Evolutionary conservation across 441 rosid species (phyloP).

Genomic region (Pelargonium citronellum): DNA sequence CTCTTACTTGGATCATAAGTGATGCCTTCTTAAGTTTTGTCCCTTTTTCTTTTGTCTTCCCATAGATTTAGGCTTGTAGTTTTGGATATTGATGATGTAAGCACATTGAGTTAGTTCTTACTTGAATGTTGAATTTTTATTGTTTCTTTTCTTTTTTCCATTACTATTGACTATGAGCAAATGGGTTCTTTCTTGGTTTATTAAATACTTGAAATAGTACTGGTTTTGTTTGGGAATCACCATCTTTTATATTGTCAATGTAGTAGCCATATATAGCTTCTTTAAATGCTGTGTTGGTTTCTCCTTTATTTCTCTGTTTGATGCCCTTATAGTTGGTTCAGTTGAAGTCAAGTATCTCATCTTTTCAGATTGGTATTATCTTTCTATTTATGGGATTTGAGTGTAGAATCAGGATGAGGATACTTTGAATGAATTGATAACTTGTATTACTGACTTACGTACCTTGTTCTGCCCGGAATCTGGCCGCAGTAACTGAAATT

Average conservation of each 20-base stretch:
- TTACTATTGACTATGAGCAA: background rate
- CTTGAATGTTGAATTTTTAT: background rate
- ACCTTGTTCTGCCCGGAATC: conserved; percentile 3
- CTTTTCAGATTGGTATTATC: background rate
- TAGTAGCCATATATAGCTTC: conserved; percentile 8
- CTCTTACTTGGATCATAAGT: conserved; percentile 64
- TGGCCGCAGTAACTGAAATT: background rate
- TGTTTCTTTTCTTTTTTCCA: background rate
- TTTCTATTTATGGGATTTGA: conserved; percentile 19
- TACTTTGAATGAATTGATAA: conserved; percentile 8
- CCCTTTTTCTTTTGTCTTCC: conserved; percentile 17
- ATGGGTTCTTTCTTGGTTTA: conserved; percentile 17
- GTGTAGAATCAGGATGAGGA: conserved; percentile 13
- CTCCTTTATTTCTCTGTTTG: conserved; percentile 13
- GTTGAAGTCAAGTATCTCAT: conserved; percentile 26
- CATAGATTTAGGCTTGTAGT: conserved; percentile 16
- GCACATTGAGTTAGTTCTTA: conserved; percentile 11
- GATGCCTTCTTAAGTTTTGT: conserved; percentile 37
- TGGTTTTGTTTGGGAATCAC: conserved; percentile 10
- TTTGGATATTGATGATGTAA: background rate
- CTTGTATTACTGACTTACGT: conserved; percentile 7
- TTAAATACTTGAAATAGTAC: conserved; percentile 16
- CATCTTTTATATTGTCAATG: background rate
- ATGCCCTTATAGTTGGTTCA: conserved; percentile 19
- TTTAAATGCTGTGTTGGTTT: conserved; percentile 18